Conservation (phyloP, 176 grass and related monocot genomes). For the Tillandsia leiboldiana region DNA sequence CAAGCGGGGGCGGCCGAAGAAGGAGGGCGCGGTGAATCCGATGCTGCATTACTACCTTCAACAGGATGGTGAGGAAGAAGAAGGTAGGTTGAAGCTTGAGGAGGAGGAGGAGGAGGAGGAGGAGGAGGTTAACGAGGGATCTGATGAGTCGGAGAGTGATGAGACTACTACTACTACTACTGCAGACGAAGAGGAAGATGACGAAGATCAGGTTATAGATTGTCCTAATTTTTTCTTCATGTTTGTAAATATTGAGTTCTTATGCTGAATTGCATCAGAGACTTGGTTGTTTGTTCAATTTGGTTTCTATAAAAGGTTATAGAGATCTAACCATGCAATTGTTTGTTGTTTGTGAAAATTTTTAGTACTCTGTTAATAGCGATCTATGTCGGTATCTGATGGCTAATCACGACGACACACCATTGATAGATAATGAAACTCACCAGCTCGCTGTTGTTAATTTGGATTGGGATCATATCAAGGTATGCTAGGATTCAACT, state of each 20-base stretch:
- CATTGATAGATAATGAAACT: constrained; percentile 56
- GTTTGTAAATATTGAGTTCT: neutral
- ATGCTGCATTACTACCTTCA: constrained; percentile 69
- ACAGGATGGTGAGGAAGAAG: constrained; percentile 30
- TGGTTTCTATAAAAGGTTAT: neutral
- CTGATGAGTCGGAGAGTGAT: constrained; percentile 15
- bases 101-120: constrained; percentile 17
- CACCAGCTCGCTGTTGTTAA: constrained; percentile 81
- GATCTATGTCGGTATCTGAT: constrained; percentile 67
- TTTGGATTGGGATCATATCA: constrained; percentile 94
- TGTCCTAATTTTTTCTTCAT: neutral
- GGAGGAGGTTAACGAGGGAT: neutral
- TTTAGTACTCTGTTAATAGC: constrained; percentile 47
- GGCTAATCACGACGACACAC: constrained; percentile 68
- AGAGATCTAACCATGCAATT: neutral
- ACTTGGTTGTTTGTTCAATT: neutral
- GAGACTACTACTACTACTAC: constrained; percentile 22
- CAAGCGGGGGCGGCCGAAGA: constrained; percentile 54
- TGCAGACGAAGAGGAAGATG: constrained; percentile 29
- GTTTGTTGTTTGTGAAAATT: neutral
- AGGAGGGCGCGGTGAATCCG: constrained; percentile 39
- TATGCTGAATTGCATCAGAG: neutral
- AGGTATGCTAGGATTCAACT: constrained; percentile 32
- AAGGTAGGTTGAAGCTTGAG: constrained; percentile 15
- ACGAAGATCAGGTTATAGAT: constrained; percentile 45